These are phyloP conservation scores for Colletotrichum echinochloae DNA, from an alignment of 2,329 filamentous ascomycete genomes.

Conservation along the genomic window DNA sequence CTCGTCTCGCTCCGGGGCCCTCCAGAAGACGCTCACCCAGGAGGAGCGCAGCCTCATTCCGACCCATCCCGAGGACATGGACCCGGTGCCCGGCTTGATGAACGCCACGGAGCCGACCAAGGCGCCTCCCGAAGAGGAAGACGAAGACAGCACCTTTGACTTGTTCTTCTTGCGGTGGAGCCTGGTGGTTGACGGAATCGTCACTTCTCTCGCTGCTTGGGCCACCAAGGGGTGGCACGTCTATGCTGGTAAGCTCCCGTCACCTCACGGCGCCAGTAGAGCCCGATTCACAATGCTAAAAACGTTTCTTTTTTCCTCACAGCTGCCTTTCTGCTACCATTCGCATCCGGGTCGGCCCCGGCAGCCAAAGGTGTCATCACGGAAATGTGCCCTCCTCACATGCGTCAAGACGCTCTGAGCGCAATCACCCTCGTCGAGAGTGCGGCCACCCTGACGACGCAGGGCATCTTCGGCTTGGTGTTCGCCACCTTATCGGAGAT, in stretches of 20 bases:
- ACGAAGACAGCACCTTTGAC: conserved; percentile 70
- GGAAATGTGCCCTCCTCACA: conserved; percentile 72
- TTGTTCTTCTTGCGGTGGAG: conserved; percentile 75
- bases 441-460: conserved; percentile 72
- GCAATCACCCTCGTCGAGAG: conserved; percentile 79
- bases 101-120: conserved; percentile 59
- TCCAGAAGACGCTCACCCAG: conserved; percentile 25
- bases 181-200: conserved; percentile 71
- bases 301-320: neutral
- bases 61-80: conserved; percentile 55
- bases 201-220: conserved; percentile 73
- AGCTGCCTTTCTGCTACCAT: conserved; percentile 73
- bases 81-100: conserved; percentile 54
- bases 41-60: conserved; percentile 47
- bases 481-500: conserved; percentile 73
- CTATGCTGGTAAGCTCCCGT: conserved; percentile 63
- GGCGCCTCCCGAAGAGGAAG: conserved; percentile 49
- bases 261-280: neutral
- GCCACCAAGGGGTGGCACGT: conserved; percentile 75
- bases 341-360: conserved; percentile 76
- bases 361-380: conserved; percentile 81
- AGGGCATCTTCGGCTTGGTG: conserved; percentile 74
- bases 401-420: conserved; percentile 74
- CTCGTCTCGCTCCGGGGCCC: conserved; percentile 30
- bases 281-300: too few relatives aligned